phyloP scores from a whole-genome alignment of 768 basidiomycete genomes.

The Kwoniella shandongensis region DNA sequence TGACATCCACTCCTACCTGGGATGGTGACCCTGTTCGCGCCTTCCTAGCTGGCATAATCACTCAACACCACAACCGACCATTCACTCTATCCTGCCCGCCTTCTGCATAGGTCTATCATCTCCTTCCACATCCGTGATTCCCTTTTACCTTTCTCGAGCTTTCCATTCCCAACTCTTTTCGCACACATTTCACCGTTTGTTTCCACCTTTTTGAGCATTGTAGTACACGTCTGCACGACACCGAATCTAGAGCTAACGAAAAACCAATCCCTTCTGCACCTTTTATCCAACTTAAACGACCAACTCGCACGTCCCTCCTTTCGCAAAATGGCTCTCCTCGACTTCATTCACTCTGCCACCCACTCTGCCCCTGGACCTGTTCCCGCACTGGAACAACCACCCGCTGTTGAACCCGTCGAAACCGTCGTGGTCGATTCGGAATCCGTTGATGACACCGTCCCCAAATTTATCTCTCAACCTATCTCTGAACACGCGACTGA shows the following conservation, averaged over 20 bases:
- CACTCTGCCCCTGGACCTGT: conserved; percentile 11
- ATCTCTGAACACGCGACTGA: conserved; percentile 1
- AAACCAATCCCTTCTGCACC: neutral
- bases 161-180: neutral
- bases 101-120: no score
- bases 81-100: no score
- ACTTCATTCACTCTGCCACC: conserved; percentile 8
- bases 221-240: neutral
- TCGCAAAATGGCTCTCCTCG: conserved; percentile 16
- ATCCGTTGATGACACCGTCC: neutral
- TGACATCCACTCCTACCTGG: no score
- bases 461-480: conserved; percentile 3
- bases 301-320: conserved; percentile 13
- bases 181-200: neutral
- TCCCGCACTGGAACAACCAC: conserved; percentile 3
- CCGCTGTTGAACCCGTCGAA: neutral
- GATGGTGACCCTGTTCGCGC: no score
- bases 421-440: conserved; percentile 2
- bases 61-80: no score
- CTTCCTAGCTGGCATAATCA: no score
- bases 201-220: neutral
- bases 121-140: no score
- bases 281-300: neutral
- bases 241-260: neutral
- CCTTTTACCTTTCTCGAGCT: neutral